These are phyloP conservation scores for Scutellaria minor DNA, from an alignment of 257 asterid genomes.

Conservation along the genomic window DNA sequence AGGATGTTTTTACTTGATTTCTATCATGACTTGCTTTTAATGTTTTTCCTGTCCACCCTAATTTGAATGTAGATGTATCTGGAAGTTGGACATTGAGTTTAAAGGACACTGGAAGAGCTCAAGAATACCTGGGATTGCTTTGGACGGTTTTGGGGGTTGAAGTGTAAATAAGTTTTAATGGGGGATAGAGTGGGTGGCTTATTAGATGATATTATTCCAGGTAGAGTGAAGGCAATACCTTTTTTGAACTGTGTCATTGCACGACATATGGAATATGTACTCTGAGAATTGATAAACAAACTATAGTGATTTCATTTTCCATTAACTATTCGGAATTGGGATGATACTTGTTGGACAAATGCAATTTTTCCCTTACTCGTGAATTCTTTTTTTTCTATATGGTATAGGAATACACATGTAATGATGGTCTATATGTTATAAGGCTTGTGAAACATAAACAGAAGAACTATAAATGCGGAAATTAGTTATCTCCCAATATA, in stretches of 20 bases:
- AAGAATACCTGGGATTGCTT: conserved; percentile 29
- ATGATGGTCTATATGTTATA: too few relatives aligned
- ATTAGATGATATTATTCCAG: conserved; percentile 5
- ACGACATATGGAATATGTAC: conserved; percentile 15
- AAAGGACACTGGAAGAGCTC: conserved; percentile 18
- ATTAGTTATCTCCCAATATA: too few relatives aligned
- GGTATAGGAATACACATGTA: too few relatives aligned
- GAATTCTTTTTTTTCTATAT: background rate
- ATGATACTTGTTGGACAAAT: conserved; percentile 8
- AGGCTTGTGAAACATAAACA: too few relatives aligned
- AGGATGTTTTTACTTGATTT: background rate
- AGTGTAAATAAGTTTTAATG: conserved; percentile 33
- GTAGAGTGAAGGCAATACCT: conserved; percentile 21
- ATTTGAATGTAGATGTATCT: conserved; percentile 26
- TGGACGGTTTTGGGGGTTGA: conserved; percentile 32
- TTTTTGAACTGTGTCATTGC: conserved; percentile 1
- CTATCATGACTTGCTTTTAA: background rate
- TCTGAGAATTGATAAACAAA: conserved; percentile 24
- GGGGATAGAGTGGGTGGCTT: conserved; percentile 29
- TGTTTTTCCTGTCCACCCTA: background rate
- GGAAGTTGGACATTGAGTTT: conserved; percentile 16
- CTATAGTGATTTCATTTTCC: conserved; percentile 15
- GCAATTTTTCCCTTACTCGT: background rate
- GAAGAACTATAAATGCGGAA: too few relatives aligned
- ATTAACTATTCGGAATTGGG: background rate